Conservation (phyloP, 176 grass and related monocot genomes). For the Hyparrhenia diplandra region DNA sequence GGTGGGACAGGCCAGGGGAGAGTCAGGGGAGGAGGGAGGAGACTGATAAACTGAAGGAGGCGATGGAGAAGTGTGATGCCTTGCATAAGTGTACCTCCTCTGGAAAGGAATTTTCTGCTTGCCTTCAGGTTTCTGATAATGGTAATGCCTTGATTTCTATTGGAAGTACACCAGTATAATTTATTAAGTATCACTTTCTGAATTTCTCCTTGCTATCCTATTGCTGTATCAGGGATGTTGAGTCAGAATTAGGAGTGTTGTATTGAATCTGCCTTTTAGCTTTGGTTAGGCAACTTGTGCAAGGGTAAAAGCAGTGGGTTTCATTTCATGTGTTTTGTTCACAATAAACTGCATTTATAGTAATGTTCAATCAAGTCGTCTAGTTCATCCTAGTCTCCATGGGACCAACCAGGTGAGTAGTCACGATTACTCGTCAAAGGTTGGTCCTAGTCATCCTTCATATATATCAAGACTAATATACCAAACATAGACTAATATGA, state of each 20-base stretch:
- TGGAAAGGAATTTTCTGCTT: conserved; percentile 15
- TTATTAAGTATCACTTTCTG: neutral
- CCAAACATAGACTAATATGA: no score
- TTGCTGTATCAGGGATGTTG: neutral
- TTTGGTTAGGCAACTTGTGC: neutral
- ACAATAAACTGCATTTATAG: neutral
- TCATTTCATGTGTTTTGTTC: conserved; percentile 4
- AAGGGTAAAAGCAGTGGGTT: neutral
- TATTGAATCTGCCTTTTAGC: neutral
- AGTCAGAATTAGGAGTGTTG: neutral
- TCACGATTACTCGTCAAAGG: no score
- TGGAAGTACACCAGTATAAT: neutral
- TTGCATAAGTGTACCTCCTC: neutral
- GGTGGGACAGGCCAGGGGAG: neutral
- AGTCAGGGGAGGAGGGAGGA: neutral
- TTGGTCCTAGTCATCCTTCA: no score
- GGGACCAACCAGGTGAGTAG: no score
- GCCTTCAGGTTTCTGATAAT: conserved; percentile 25
- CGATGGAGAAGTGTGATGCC: conserved; percentile 9
- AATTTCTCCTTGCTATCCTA: neutral
- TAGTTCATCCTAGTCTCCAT: no score
- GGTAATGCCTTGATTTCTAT: conserved; percentile 26
- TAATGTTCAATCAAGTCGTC: neutral
- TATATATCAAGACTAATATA: no score
- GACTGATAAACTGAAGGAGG: neutral